Evolutionary conservation across 495 filamentous ascomycete species (phyloP), one percentile per base, ranked within the genome.

Genomic region (Parathielavia hyrcaniae): DNA sequence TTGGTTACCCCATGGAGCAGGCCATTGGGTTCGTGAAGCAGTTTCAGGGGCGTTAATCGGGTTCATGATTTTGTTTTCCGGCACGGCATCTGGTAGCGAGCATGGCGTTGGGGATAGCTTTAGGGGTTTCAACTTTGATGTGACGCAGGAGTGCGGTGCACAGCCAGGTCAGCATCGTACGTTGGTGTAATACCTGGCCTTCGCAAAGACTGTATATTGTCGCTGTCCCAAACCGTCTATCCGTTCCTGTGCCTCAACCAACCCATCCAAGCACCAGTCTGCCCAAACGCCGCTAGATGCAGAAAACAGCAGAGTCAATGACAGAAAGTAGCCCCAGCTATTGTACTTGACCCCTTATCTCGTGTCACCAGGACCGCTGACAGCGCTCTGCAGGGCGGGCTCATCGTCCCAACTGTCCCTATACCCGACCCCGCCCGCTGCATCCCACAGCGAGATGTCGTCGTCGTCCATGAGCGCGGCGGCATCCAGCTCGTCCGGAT

Each of bases 1-100:
- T 95, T 61, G 90, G 90, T 0, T 95, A 93, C 66, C 81, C 86
- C 1, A 79, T 89, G 38, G 89, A 93, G 57, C 85, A 93, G 67
- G 84, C 88, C 17, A 81, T 87, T 19, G 72, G 74, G 20, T 73
- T 95, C 36, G 77, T 95, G 75, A 81, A 85, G 58, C 79, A 85
- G 43, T 78, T 71, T 30, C 75, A 73, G 58, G 51, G 59, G 11
- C 41, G 50, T 16, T 61, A 54, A 66, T 19, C 19, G 52, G 51
- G 13, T 36, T 30, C 13, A 14, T 16, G 10, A 55, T 43, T 43
- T 53, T 12, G n/a, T 20, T 12, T 19, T 38, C 2, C 0, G 2
- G 4, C 14, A 6, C 12, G 34, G 44, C 13, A 38, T 55, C n/a
- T n/a, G n/a, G 6, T 34, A 38, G 32, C 30, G 44, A 56, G 53